phyloP scores from a whole-genome alignment of 2,329 filamentous ascomycete species.

The Coniochaeta pulveracea region DNA sequence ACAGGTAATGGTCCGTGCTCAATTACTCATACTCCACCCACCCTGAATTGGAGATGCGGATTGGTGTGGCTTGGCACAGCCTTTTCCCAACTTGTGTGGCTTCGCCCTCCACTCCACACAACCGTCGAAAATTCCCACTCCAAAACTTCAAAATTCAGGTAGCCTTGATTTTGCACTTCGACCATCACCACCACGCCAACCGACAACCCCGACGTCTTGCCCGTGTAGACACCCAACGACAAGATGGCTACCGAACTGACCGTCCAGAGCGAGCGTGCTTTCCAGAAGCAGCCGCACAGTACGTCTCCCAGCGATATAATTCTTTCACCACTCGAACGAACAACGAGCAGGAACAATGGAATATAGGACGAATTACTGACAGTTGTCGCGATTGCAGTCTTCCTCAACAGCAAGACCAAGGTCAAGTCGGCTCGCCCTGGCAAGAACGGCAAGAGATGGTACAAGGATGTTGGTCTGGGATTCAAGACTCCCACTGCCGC shows the following conservation, averaged over 20 bases:
- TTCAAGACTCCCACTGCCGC: constrained; percentile 98
- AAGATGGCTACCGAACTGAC: constrained; percentile 97
- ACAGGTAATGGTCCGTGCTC: no score
- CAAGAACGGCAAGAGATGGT: constrained; percentile 84
- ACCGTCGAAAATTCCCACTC: constrained; percentile 13
- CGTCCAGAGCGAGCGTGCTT: constrained; percentile 99
- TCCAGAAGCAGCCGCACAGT: constrained; percentile 99
- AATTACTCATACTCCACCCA: no score
- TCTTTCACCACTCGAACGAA: background rate
- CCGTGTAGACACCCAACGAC: constrained; percentile 36
- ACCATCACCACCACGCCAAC: constrained; percentile 13
- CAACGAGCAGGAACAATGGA: background rate
- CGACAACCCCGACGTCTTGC: constrained; percentile 22
- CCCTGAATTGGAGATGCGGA: no score
- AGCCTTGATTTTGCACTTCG: constrained; percentile 13
- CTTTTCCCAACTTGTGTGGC: no score
- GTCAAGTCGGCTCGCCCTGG: constrained; percentile 73
- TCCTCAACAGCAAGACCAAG: constrained; percentile 94
- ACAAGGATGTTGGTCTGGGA: constrained; percentile 98
- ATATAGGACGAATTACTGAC: constrained; percentile 1
- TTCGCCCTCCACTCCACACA: constrained; percentile 4
- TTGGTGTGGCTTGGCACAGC: no score
- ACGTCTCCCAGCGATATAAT: constrained; percentile 11
- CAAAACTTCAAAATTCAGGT: constrained; percentile 15
- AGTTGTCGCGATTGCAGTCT: constrained; percentile 37